These are phyloP conservation scores for Lipomyces yamanashiensis DNA, from an alignment of 805 yeast species.

Conservation along the genomic window DNA sequence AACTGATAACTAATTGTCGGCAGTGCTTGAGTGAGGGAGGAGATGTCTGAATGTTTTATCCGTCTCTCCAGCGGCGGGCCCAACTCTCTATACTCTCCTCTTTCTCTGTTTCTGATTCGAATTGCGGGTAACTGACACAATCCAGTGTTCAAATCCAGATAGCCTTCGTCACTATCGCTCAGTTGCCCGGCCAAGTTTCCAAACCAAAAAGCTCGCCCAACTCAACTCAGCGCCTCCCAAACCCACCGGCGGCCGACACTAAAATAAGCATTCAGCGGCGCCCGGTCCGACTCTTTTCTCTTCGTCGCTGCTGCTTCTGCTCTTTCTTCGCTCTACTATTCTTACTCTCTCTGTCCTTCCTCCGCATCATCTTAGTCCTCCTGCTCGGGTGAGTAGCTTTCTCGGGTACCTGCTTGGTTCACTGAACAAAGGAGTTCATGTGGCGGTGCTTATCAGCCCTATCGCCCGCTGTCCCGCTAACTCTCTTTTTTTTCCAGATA, in stretches of 20 bases:
- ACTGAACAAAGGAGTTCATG: not conserved
- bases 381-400: not conserved
- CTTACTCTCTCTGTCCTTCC: not conserved
- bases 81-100: too few species aligned
- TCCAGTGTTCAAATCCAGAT: too few species aligned
- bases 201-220: too few species aligned
- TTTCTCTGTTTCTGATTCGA: not conserved
- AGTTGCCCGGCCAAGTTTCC: not conserved
- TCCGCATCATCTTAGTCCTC: not conserved
- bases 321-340: not conserved
- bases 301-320: too few species aligned
- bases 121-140: not conserved
- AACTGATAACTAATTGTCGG: too few species aligned
- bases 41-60: too few species aligned
- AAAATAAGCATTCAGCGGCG: too few species aligned
- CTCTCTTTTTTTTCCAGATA: conserved; percentile 1
- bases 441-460: conserved; percentile 22
- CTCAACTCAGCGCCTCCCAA: too few species aligned
- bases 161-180: not conserved
- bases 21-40: too few species aligned
- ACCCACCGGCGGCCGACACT: too few species aligned
- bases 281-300: too few species aligned
- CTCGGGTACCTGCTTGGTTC: not conserved
- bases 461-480: not conserved
- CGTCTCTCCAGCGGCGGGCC: too few species aligned